Base-by-base conservation (phyloP, 2,329 filamentous ascomycete species). In the Onygenales sp. region DNA sequence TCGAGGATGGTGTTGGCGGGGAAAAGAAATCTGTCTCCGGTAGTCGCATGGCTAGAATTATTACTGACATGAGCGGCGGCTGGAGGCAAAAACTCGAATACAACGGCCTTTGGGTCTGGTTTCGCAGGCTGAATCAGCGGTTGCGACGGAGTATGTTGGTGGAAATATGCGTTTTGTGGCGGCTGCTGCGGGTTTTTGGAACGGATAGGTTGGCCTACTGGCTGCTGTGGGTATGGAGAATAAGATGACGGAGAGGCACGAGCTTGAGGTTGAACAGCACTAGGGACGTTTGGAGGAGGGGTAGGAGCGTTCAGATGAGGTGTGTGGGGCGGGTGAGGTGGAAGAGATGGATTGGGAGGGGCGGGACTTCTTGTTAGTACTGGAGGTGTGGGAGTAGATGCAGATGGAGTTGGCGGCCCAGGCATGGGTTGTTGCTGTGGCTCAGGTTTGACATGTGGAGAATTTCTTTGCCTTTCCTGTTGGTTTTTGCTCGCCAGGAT, bases 1-100 rank as follows among this genome's bases (percentile, higher is more conserved):
- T 78, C 75, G 14, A 78, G 58, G 3, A 77, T 76, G 3, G 73
- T 70, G 59, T 75, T 62, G 58, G 76, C 72, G 0, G 75, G 75
- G 55, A 78, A 75, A 1, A 76, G 59, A 59, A 73, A 78, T 17
- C 75, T 69, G 59, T 77, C 75, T 9, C 73, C 72, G 6, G 69
- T 72, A 8, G 68, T 69, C 35, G 69, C 66, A 55, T 73, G 70
- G 3, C 66, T 65, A 0, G 71, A 70, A 1, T 69, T 69, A 39
- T 71, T 71, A 31, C 47, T 36, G 7, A 27, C 21, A 27, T 27
- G 21, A 2, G 70, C 69, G 3, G 69, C 69, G 52, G 72, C 59
- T 0, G 70, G 66, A 8, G 72, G 69, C 9, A 70, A 69, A 39
- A 76, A 75, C 56, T 78, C 75, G 45, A 78, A 71, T 8, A 77